Conservation (phyloP, 306 rosid species). For the Ochetophila trinervis region DNA sequence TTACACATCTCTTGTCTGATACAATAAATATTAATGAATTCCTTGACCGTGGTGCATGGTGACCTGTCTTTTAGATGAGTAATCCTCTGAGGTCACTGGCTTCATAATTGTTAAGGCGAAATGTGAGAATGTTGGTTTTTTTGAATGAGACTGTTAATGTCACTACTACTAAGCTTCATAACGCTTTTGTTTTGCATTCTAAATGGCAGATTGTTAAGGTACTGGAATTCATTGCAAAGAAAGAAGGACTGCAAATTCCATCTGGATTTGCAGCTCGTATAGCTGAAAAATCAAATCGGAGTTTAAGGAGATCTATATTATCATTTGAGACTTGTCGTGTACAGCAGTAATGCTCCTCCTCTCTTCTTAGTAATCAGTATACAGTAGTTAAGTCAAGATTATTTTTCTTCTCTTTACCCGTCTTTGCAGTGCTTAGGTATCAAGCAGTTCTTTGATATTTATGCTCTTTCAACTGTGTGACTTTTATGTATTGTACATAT, state of each 20-base stretch:
- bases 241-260: slow-evolving; percentile 84
- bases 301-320: slow-evolving; percentile 79
- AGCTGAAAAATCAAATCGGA: slow-evolving; percentile 80
- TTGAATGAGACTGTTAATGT: neutral
- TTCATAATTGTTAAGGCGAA: neutral
- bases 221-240: slow-evolving; percentile 73
- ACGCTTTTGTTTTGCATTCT: neutral
- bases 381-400: neutral
- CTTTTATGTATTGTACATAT: slow-evolving; percentile 20
- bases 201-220: slow-evolving; percentile 60
- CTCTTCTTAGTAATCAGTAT: slow-evolving; percentile 15
- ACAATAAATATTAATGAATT: too few species aligned
- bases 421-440: neutral
- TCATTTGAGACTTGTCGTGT: slow-evolving; percentile 88
- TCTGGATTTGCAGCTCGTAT: slow-evolving; percentile 65
- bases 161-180: neutral
- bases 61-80: too few species aligned
- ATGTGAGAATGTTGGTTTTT: neutral
- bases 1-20: too few species aligned
- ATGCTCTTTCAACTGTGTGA: neutral
- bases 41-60: too few species aligned
- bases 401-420: neutral
- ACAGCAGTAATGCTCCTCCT: slow-evolving; percentile 62
- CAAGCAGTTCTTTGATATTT: slow-evolving; percentile 23
- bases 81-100: neutral